Evolutionary conservation across 495 filamentous ascomycete genomes (phyloP), one percentile per base, ranked within the genome.

Genomic region (Coniosporium apollinis): DNA sequence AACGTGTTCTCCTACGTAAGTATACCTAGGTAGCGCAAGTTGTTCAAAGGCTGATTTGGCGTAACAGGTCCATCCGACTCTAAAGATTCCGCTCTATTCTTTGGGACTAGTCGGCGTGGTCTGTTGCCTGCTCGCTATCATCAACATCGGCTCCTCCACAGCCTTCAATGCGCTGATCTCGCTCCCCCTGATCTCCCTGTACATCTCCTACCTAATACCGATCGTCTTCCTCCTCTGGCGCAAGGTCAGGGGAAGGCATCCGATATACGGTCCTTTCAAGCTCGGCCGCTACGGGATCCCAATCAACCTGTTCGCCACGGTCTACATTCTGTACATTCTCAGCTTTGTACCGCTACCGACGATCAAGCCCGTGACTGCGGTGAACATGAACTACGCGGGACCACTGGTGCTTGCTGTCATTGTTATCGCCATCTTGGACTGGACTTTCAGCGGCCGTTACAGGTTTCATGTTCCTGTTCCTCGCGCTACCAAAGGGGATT

Each of bases 161-260:
- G 50, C 48, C 22, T 48, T 54, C 43, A 51, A 47, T 34, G 49
- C 50, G 9, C 33, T 54, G 10, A 35, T 51, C 16, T 43, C 48
- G 3, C 47, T 53, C 2, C 36, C 34, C 32, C 26, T 45, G 15
- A 16, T 51, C 6, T 42, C 33, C 5, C 33, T 50, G 7, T 37
- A 46, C 30, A 20, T 45, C 14, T 51, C 48, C 0, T 53, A 53
- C 33, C 22, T 48, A 14, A 16, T 62, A 10, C 58, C 57, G 2
- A 54, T 52, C 22, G 33, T 42, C 21, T 54, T 70, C 5, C 54
- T 74, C 1, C 57, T 72, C 14, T 64, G 59, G 34, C 61, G 63
- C 0, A 36, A 62, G 64, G 19, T 53, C 38, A 30, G 58, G 49
- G 1, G 59, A 54, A 17, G 37, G 22, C 17, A 64, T 69, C 39